Evolutionary conservation across 306 rosid genomes (phyloP).

Genomic region (Cicer pinnatifidum): DNA sequence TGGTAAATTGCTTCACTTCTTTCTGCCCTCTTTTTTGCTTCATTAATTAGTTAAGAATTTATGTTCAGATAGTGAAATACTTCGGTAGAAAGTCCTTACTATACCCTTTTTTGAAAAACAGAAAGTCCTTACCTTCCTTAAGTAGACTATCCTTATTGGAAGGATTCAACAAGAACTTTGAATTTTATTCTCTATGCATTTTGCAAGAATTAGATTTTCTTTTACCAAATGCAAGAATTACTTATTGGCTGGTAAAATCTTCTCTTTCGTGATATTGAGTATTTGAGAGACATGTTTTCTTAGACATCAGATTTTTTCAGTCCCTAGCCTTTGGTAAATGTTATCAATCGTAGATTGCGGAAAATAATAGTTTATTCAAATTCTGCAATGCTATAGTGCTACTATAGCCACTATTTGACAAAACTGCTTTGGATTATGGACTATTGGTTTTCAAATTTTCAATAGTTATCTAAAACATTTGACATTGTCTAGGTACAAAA

Average conservation of each 20-base stretch:
- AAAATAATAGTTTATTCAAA: no score
- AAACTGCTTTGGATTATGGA: constrained; percentile 1
- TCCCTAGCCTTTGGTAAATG: not conserved
- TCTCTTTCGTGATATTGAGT: constrained; percentile 18
- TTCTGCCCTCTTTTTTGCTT: constrained; percentile 24
- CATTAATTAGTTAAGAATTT: constrained; percentile 9
- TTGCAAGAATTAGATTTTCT: constrained; percentile 6
- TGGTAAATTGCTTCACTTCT: constrained; percentile 55
- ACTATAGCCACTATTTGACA: no score
- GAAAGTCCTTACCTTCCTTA: constrained; percentile 1
- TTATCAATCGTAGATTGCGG: no score
- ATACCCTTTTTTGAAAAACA: not conserved
- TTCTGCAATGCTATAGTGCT: no score
- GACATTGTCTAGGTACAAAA: constrained; percentile 63
- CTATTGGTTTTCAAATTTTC: constrained; percentile 41
- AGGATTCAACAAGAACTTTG: constrained; percentile 28
- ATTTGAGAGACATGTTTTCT: constrained; percentile 7
- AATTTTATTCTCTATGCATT: constrained; percentile 36
- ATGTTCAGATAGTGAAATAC: constrained; percentile 15
- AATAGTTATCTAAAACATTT: constrained; percentile 37
- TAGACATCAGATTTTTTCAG: constrained; percentile 7
- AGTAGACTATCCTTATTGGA: not conserved
- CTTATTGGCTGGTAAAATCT: constrained; percentile 21
- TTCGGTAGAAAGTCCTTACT: no score
- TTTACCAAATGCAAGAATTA: constrained; percentile 14